Conservation (phyloP, 495 filamentous ascomycete species). For the Penicillium pulvis region DNA sequence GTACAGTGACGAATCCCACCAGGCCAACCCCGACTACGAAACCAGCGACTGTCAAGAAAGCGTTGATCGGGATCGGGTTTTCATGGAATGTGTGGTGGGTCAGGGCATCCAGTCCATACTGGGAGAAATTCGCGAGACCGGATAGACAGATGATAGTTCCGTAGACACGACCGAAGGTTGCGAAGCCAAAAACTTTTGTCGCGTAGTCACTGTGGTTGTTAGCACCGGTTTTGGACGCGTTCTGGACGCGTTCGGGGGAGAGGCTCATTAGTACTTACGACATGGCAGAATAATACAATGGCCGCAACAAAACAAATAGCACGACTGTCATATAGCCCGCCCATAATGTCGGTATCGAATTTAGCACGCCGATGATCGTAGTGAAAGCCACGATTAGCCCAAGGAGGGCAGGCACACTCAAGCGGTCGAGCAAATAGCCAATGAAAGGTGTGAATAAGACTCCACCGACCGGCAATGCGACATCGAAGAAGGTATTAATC, state of each 20-base stretch:
- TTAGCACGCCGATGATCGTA: conserved; percentile 75
- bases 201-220: conserved; percentile 66
- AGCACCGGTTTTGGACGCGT: conserved; percentile 11
- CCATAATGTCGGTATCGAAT: conserved; percentile 69
- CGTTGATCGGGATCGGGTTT: conserved; percentile 80
- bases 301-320: conserved; percentile 66
- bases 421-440: conserved; percentile 71
- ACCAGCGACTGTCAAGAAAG: conserved; percentile 61
- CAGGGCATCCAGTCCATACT: conserved; percentile 76
- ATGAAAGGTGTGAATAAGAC: conserved; percentile 84
- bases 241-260: background rate
- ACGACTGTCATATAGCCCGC: conserved; percentile 76
- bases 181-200: conserved; percentile 94
- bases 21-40: conserved; percentile 62
- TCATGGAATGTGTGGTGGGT: conserved; percentile 72
- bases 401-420: conserved; percentile 69
- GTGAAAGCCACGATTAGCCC: conserved; percentile 69
- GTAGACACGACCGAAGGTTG: conserved; percentile 91
- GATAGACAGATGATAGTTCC: conserved; percentile 87
- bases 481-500: conserved; percentile 86
- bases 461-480: conserved; percentile 86
- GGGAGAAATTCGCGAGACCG: conserved; percentile 82
- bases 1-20: conserved; percentile 56
- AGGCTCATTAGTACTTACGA: conserved; percentile 39
- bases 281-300: conserved; percentile 55